phyloP scores from a whole-genome alignment of 495 filamentous ascomycete species.

The Antarctomyces pellizariae region DNA sequence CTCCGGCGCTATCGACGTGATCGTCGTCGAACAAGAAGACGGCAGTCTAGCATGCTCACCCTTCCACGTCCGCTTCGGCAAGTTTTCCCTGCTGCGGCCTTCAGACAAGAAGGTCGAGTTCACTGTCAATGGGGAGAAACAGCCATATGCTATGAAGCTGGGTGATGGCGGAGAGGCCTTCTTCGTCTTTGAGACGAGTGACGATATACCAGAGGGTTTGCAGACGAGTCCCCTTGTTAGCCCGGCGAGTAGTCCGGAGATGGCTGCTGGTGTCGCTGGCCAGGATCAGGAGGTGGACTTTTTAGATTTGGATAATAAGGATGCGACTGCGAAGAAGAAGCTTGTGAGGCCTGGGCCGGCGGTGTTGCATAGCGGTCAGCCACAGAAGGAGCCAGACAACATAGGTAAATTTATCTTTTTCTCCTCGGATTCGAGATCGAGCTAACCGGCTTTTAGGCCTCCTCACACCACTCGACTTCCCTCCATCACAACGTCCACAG shows the following conservation, averaged over 20 bases:
- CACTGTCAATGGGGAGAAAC: constrained; percentile 73
- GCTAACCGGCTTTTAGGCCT: constrained; percentile 20
- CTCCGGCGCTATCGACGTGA: constrained; percentile 94
- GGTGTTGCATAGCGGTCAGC: constrained; percentile 4
- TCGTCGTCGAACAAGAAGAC: constrained; percentile 94
- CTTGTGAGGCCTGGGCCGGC: constrained; percentile 7
- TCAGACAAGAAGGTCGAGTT: constrained; percentile 99
- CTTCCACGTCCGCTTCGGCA: constrained; percentile 97
- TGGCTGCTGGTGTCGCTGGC: constrained; percentile 28
- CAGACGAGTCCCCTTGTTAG: constrained; percentile 90
- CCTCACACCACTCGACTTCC: constrained; percentile 37
- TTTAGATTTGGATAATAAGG: constrained; percentile 38
- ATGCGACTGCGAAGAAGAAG: constrained; percentile 11
- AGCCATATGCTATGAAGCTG: constrained; percentile 93
- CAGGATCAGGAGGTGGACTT: constrained; percentile 63
- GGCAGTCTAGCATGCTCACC: constrained; percentile 73
- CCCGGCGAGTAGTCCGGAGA: constrained; percentile 55
- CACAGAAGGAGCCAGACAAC: constrained; percentile 9
- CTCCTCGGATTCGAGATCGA: not conserved
- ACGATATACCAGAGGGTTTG: constrained; percentile 64
- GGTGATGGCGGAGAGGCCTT: constrained; percentile 96
- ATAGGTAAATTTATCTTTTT: constrained; percentile 6
- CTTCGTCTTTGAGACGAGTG: constrained; percentile 90
- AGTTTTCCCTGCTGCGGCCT: constrained; percentile 85
- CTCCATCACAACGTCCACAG: constrained; percentile 28